Base-by-base conservation (phyloP, 176 grass and related monocot genomes). In the Chloris gayana region DNA sequence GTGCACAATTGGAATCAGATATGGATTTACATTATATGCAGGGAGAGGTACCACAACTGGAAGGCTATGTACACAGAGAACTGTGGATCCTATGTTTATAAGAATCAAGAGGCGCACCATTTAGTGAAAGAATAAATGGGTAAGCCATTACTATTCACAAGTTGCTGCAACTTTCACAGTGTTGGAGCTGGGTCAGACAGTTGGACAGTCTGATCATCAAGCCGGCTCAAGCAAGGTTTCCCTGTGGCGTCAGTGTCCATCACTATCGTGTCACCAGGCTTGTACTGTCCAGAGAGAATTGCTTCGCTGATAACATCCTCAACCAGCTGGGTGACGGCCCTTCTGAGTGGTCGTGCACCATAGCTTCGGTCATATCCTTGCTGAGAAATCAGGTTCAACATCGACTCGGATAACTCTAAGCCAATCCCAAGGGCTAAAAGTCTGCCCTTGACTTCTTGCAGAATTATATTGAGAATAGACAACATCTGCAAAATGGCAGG, bases 291-390 rank as follows among this genome's bases (percentile, higher is more conserved):
- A 62, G 85, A 83, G 66, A 99, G 97, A 85, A 99, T 93, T 45
- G 86, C 90, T 87, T 93, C 93, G 60, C 93, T 99, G 51, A 95
- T 64, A 6, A 88, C 88, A 88, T 93, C 97, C 74, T 99, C 97
- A 44, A 99, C 82, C 13, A 95, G 77, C 32, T 84, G 84, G 80
- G 88, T 93, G 46, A 99, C 82, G 0, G 90, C 90, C 50, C 97
- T 90, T 72, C 97, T 88, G 46, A 99, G 68, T 44, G 90, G 91
- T 53, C 97, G 87, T 2, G 97, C 97, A 39, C 93, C 97, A 12
- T 93, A 91, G 79, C 82, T 99, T 81, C 60, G 80, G 64, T 99
- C 93, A 35, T 93, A 95, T 19, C 97, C 93, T 90, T 87, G 74
- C 79, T 85, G 70, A 75, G 73, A 91, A 76, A 99, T 84, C 79